Evolutionary conservation across 129 eudicot genomes (phyloP), one percentile per base, ranked within the genome.

Genomic region (Artemisia annua): DNA sequence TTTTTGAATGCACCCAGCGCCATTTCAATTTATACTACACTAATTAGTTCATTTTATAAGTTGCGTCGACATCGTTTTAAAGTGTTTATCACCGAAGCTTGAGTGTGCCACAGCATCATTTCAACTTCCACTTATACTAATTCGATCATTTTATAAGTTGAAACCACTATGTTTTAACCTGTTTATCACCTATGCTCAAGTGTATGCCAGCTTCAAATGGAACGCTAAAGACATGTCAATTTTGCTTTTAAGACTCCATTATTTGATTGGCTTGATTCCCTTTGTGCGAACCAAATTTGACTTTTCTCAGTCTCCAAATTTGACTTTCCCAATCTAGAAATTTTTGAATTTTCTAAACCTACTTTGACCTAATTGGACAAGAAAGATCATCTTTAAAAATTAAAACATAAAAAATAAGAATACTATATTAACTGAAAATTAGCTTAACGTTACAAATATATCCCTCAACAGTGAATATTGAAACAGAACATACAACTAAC

Each of bases 291-390:
- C 72, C 48, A 43, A 63, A 4, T 54, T 70, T 43, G 82, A 63
- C 77, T 54, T 63, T 56, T 18, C 14, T 5, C 11, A 15, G 62
- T 55, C 62, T 71, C 39, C 67, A 78, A 26, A 71, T 44, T 71
- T 71, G 82, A 78, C 82, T 71, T 78, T 63, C n/a, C 53, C 51
- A 3, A 19, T 46, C 24, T 61, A 20, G 19, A 70, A 11, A 48
- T 44, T 15, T 50, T 54, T 48, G 13, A 24, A 24, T 7, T 62
- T 52, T 39, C 7, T n/a, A 46, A n/a, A 26, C 20, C 48, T 3
- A 24, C 46, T 68, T 52, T 68, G 8, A 51, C 43, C 69, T 15
- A 14, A 13, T 13, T 11, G 44, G 51, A 7, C n/a, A 26, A 24
- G 2, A 39, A n/a, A 39, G 1, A 35, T 35, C 44, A 35, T 35